These are phyloP conservation scores for Galerina marginata DNA, from an alignment of 768 basidiomycete species.

Conservation along the genomic window DNA sequence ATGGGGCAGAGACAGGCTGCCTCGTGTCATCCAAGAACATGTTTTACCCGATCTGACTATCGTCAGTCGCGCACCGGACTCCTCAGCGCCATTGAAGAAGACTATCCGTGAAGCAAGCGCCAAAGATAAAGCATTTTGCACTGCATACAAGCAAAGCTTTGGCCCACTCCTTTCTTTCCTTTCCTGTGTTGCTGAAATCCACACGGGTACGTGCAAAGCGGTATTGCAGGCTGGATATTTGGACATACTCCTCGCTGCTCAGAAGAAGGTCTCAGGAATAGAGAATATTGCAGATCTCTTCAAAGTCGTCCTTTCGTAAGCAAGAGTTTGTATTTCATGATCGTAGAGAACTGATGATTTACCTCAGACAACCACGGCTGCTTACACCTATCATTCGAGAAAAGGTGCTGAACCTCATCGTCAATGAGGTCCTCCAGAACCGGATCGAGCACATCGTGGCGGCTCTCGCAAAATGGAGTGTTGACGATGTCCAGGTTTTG, in stretches of 20 bases:
- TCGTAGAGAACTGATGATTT: not conserved
- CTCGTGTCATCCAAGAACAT: conserved; percentile 3
- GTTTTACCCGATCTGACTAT: conserved; percentile 10
- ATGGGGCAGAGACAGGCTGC: conserved; percentile 12
- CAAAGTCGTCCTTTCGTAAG: conserved; percentile 3
- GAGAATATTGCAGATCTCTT: not conserved
- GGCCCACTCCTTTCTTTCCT: conserved; percentile 6
- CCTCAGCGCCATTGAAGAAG: not conserved
- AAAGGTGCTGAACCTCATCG: conserved; percentile 8
- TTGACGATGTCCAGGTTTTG: conserved; percentile 1
- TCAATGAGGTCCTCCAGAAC: conserved; percentile 9
- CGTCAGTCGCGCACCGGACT: not conserved
- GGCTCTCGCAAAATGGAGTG: conserved; percentile 6
- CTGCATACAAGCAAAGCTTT: conserved; percentile 4
- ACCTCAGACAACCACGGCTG: conserved; percentile 4
- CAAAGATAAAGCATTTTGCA: conserved; percentile 6
- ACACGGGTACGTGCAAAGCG: conserved; percentile 1
- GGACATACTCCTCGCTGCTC: conserved; percentile 1
- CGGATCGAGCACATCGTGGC: conserved; percentile 1
- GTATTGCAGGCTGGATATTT: conserved; percentile 12
- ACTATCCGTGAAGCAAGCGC: not conserved
- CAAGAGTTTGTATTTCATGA: not conserved
- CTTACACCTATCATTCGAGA: conserved; percentile 3
- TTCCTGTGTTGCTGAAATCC: not conserved
- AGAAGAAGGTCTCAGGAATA: not conserved